Evolutionary conservation across 768 basidiomycete species (phyloP), one percentile per base, ranked within the genome.

Genomic region (Lactarius quietus): DNA sequence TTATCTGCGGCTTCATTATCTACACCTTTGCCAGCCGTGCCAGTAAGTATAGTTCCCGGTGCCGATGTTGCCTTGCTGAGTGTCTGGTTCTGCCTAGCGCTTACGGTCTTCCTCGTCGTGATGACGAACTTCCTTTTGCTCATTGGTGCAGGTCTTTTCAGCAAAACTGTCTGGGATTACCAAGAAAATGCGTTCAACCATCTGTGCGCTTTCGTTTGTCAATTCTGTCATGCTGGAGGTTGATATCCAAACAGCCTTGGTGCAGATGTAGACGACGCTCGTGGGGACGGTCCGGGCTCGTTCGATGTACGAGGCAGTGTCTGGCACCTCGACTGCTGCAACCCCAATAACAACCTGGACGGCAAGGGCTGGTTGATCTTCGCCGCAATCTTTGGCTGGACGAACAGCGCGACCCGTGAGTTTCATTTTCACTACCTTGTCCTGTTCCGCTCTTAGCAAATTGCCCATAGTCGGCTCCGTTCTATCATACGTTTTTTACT

Each of bases 111-210:
- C 87, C 83, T 99, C 61, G 78, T 98, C 71, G 80, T 86, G 59
- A 98, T 97, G 82, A 96, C 96, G 59, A 92, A 92, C 79, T 77
- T 98, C 68, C 79, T 98, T 55, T 83, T 98, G 69, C 86, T 98
- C 71, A 93, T 99, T 75, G 96, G 96, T 31, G 89, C 96, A 0
- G 96, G 96, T 18, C 83, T 99, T 31, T 94, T 96, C 79, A 89
- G 88, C 70, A 90, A 85, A 76, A 82, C 88, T 4, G 80, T 93
- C 26, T 86, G 87, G 70, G 77, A 83, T 38, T 93, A 93, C 79
- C 78, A 98, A 74, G 75, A 78, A 70, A 79, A 95, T 71, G 78
- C 77, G 10, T 95, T 85, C 79, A 84, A 86, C 69, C 69, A 72
- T 0, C 76, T 91, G 75, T 78, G 51, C 41, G 76, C 71, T 39